Conservation (phyloP, 2,329 filamentous ascomycete species). For the Epichloe gansuensis region DNA sequence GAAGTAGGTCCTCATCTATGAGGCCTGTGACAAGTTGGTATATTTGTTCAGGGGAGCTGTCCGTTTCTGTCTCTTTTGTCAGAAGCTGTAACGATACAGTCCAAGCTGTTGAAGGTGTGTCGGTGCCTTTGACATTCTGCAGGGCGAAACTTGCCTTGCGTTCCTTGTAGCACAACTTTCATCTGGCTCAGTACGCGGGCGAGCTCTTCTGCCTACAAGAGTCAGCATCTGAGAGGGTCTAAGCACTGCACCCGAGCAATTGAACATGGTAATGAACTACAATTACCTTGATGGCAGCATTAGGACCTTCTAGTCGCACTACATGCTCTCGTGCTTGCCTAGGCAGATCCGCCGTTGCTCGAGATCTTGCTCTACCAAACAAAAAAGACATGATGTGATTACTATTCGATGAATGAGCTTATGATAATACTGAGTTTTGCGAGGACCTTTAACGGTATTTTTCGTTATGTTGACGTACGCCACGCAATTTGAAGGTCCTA, state of each 20-base stretch:
- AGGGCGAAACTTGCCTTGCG: slow-evolving; percentile 50
- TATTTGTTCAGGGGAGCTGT: slow-evolving; percentile 77
- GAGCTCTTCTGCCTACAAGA: slow-evolving; percentile 64
- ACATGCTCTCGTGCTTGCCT: slow-evolving; percentile 44
- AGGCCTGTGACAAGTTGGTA: slow-evolving; percentile 73
- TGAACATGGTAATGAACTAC: not conserved
- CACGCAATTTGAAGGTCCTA: not conserved
- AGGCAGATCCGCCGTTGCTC: slow-evolving; percentile 39
- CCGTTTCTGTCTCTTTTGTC: slow-evolving; percentile 47
- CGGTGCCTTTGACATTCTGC: not conserved
- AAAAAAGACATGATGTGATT: slow-evolving; percentile 36
- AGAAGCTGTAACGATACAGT: not conserved
- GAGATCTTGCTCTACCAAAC: slow-evolving; percentile 39
- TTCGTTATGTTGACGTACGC: not conserved
- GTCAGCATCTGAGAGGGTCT: slow-evolving; percentile 8
- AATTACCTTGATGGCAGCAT: slow-evolving; percentile 33
- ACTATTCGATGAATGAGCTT: not conserved
- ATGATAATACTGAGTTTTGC: not conserved
- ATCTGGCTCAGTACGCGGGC: slow-evolving; percentile 78
- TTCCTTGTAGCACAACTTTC: slow-evolving; percentile 88
- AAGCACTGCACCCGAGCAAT: not conserved
- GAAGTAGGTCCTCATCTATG: slow-evolving; percentile 81
- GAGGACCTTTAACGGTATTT: not conserved
- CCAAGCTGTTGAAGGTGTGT: not conserved
- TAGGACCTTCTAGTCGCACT: slow-evolving; percentile 36